Evolutionary conservation across 2,329 filamentous ascomycete genomes (phyloP).

Genomic region (Talaromyces sp.): DNA sequence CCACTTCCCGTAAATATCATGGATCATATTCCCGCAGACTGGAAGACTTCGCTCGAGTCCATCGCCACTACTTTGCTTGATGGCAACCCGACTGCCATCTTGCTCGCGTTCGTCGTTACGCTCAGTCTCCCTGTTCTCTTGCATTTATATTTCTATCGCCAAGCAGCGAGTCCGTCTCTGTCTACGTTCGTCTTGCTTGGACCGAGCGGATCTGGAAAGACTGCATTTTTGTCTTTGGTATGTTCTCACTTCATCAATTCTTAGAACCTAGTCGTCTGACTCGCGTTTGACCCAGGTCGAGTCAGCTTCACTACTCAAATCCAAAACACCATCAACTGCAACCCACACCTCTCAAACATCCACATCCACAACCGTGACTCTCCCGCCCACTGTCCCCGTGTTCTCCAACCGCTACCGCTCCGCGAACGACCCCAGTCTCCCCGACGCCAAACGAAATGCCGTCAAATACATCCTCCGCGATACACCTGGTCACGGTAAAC

Average conservation of each 20-base stretch:
- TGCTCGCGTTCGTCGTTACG: slow-evolving; percentile 66
- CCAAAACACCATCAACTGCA: slow-evolving; percentile 28
- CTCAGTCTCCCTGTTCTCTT: slow-evolving; percentile 71
- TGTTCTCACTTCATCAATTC: slow-evolving; percentile 19
- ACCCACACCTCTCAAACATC: slow-evolving; percentile 64
- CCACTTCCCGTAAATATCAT: slow-evolving; percentile 18
- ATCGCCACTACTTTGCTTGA: slow-evolving; percentile 43
- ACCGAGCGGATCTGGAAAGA: slow-evolving; percentile 81
- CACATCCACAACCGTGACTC: slow-evolving; percentile 53
- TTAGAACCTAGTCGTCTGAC: neutral
- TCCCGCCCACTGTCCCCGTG: slow-evolving; percentile 52
- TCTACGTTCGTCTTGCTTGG: slow-evolving; percentile 77
- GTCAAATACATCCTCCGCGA: slow-evolving; percentile 52
- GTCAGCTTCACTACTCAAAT: slow-evolving; percentile 39
- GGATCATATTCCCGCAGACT: slow-evolving; percentile 24
- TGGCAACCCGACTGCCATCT: slow-evolving; percentile 48
- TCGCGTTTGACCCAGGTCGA: slow-evolving; percentile 37
- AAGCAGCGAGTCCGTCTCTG: slow-evolving; percentile 58
- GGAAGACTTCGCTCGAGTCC: slow-evolving; percentile 34
- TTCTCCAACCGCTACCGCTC: slow-evolving; percentile 63
- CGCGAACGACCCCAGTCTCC: slow-evolving; percentile 62
- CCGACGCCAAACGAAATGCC: slow-evolving; percentile 43
- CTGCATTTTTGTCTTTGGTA: slow-evolving; percentile 76
- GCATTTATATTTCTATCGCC: slow-evolving; percentile 69
- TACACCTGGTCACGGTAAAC: slow-evolving; percentile 92